Evolutionary conservation across 2,329 filamentous ascomycete species (phyloP), one percentile per base, ranked within the genome.

Genomic region (Botrytis porri): DNA sequence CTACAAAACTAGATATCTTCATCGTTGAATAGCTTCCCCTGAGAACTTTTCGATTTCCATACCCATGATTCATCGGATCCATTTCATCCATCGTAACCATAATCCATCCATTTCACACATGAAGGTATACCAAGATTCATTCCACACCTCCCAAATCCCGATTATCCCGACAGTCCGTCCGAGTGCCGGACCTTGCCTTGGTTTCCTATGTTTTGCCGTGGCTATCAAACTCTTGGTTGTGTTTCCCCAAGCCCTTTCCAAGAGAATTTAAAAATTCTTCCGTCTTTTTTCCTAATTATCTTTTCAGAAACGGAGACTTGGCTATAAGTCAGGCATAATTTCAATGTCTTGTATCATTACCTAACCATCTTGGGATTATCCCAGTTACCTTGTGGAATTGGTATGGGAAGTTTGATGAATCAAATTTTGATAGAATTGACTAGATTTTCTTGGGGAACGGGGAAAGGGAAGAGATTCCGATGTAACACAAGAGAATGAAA

Each of bases 231-330:
- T 41, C 64, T 67, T 67, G 64, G 64, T 22, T 14, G 39, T 39
- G 18, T 57, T 67, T 67, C 35, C 65, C 65, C 48, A 67, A 57
- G 64, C 48, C 35, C 48, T 41, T 39, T 39, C 48, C 45, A 67
- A 54, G 65, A 67, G 57, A 57, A 41, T 20, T 14, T 62, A 62
- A 62, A 35, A 57, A 16, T 54, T 20, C 35, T 20, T 54, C 51
- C 43, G 22, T 35, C 25, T 18, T 67, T 57, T 25, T 3, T 22
- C 29, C 29, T 16, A 29, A 25, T 57, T 57, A 16, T 57, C n/a
- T 29, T n/a, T 62, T 62, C 60, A 62, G 39, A 62, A 18, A 29
- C 51, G 32, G 25, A 18, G 22, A 39, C 48, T 67, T 67, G 64
- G 64, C 35, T 67, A 16, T 9, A 18, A 39, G 14, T 62, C 18